Conservation (phyloP, 352 stramenopile genomes). For the Phytophthora vignae region DNA sequence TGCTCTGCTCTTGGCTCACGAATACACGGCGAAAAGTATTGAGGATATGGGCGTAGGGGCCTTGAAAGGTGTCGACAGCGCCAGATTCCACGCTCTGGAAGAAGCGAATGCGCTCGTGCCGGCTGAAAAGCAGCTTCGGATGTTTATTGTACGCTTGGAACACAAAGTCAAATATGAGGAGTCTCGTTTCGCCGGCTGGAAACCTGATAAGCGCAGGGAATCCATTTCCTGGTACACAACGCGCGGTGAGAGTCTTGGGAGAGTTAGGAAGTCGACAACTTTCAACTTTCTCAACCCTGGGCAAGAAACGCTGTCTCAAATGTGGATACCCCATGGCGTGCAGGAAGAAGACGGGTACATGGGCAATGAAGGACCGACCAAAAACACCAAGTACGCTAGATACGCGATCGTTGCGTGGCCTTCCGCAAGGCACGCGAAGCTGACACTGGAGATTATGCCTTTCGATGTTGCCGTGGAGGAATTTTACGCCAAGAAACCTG, state of each 20-base stretch:
- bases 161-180: slow-evolving; percentile 17
- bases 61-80: slow-evolving; percentile 21
- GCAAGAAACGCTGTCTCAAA: slow-evolving; percentile 10
- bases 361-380: slow-evolving; percentile 16
- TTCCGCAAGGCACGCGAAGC: neutral
- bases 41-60: slow-evolving; percentile 10
- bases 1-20: slow-evolving; percentile 24
- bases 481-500: neutral
- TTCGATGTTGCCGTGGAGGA: neutral
- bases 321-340: slow-evolving; percentile 16
- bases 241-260: neutral
- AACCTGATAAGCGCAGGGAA: neutral
- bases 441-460: slow-evolving; percentile 6
- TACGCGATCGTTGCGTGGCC: slow-evolving; percentile 28
- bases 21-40: slow-evolving; percentile 28
- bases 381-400: slow-evolving; percentile 27
- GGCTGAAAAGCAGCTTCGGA: neutral
- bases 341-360: slow-evolving; percentile 25
- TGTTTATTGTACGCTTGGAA: slow-evolving; percentile 19
- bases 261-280: neutral
- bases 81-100: slow-evolving; percentile 16
- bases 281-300: slow-evolving; percentile 31
- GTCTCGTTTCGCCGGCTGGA: neutral
- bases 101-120: slow-evolving; percentile 4
- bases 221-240: neutral